Evolutionary conservation across 306 rosid species (phyloP), one percentile per base, ranked within the genome.

Genomic region (Vigna trinervia): DNA sequence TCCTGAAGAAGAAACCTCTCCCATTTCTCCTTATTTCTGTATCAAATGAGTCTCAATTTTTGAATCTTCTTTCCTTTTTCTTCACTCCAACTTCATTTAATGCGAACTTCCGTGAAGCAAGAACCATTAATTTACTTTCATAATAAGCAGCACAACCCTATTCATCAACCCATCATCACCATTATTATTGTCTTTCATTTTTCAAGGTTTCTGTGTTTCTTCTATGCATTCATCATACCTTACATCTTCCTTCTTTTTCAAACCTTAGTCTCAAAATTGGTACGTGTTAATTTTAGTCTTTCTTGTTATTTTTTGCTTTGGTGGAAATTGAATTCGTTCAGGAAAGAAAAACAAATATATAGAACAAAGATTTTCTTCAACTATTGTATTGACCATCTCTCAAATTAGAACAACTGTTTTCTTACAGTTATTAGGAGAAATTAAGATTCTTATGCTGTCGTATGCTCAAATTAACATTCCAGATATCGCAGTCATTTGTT

Each of bases 31-130:
- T 58, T 81, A 71, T 85, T 34, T 70, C 45, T 7, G 22, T 3
- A 76, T 69, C 69, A 75, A 76, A 83, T 14, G 73, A 28, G 14
- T 64, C 7, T 60, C n/a, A 67, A 77, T 73, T 71, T 82, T 68
- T 77, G 86, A 81, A 81, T 78, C 72, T 85, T 78, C 73, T 67
- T 89, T 82, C 36, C 88, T 86, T 86, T 73, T 50, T 75, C 43
- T 70, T 76, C 80, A 86, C 94, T 89, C 93, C 82, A 91, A 80
- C 90, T 76, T 65, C 83, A 39, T 75, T 38, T 9, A 39, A 53
- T 57, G 47, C 67, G 32, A 79, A 69, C 83, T 84, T 85, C 80
- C 88, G 80, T 78, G 83, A 82, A 85, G 84, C 73, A 73, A 76
- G 78, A 30, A 30, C 34, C 34, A 51, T 79, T 60, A 72, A 70